phyloP scores from a whole-genome alignment of 1,284 basidiomycete genomes.

The Tremellales sp. region DNA sequence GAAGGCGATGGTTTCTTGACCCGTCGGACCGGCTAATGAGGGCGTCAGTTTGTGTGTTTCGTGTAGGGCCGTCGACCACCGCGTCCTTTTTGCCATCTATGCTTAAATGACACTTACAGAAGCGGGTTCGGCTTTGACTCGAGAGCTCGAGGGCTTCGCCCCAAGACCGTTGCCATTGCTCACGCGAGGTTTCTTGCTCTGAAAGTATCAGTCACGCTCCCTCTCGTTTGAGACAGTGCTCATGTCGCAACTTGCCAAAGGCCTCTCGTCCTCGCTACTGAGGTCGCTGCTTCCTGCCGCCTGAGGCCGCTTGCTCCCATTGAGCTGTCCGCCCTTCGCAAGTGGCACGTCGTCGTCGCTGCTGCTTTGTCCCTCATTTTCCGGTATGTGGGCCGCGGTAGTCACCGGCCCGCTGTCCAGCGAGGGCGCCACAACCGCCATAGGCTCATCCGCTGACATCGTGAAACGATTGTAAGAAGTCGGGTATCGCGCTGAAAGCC shows the following conservation, averaged over 20 bases:
- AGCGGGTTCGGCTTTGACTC: conserved; percentile 19
- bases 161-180: too few relatives aligned
- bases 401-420: conserved; percentile 8
- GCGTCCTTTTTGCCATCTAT: too few relatives aligned
- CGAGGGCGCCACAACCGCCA: conserved; percentile 33
- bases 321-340: conserved; percentile 1
- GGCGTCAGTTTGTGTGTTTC: conserved; percentile 32
- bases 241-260: conserved; percentile 45
- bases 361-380: conserved; percentile 10
- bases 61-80: too few relatives aligned
- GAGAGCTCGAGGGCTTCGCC: too few relatives aligned
- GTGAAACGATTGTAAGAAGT: not conserved
- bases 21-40: conserved; percentile 4
- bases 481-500: too few relatives aligned
- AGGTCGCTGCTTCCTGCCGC: not conserved
- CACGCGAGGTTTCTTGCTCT: conserved; percentile 27
- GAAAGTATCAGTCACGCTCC: not conserved
- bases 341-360: conserved; percentile 21
- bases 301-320: not conserved
- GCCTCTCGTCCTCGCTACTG: conserved; percentile 41
- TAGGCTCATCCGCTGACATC: conserved; percentile 9
- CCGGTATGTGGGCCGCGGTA: conserved; percentile 13
- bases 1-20: conserved; percentile 11
- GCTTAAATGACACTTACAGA: too few relatives aligned
- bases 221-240: too few relatives aligned